phyloP scores from a whole-genome alignment of 805 yeast genomes.

The Candida hispaniensis region DNA sequence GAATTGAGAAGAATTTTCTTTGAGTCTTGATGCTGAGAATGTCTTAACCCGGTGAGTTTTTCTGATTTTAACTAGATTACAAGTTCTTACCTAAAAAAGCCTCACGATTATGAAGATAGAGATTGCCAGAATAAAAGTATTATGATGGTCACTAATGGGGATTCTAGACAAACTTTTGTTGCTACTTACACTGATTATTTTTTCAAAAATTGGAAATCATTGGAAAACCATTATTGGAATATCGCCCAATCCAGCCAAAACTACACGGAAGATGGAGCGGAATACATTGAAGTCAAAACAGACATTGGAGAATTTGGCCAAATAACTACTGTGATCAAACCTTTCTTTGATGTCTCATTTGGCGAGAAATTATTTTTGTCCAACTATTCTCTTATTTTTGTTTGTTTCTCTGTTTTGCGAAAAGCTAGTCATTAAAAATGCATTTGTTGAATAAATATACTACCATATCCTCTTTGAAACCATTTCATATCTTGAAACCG shows the following conservation, averaged over 20 bases:
- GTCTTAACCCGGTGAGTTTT: conserved; percentile 9
- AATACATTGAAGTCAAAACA: conserved; percentile 1
- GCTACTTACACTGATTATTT: conserved; percentile 1
- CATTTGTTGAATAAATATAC: conserved; percentile 7
- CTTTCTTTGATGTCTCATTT: neutral
- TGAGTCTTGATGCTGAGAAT: conserved; percentile 2
- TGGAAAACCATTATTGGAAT: neutral
- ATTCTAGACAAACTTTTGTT: neutral
- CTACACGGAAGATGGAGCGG: no score
- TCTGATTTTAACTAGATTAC: conserved; percentile 6
- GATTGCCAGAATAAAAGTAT: neutral
- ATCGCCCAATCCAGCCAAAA: no score
- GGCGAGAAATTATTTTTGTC: conserved; percentile 4
- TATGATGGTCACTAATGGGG: neutral
- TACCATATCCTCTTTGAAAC: conserved; percentile 67
- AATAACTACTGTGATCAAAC: conserved; percentile 1
- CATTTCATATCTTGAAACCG: conserved; percentile 59
- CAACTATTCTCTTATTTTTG: no score
- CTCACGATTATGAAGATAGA: neutral
- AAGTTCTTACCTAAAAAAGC: conserved; percentile 6
- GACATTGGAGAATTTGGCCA: conserved; percentile 4
- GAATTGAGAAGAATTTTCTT: conserved; percentile 1
- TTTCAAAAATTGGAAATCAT: neutral
- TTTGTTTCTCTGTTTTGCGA: no score
- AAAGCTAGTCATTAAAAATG: no score